Percentiles rank a stretch among this genome's conserved stretches.
These are phyloP conservation scores for Macrophomina phaseolina DNA, from an alignment of 2,329 filamentous ascomycete species.

Conservation along the genomic window DNA sequence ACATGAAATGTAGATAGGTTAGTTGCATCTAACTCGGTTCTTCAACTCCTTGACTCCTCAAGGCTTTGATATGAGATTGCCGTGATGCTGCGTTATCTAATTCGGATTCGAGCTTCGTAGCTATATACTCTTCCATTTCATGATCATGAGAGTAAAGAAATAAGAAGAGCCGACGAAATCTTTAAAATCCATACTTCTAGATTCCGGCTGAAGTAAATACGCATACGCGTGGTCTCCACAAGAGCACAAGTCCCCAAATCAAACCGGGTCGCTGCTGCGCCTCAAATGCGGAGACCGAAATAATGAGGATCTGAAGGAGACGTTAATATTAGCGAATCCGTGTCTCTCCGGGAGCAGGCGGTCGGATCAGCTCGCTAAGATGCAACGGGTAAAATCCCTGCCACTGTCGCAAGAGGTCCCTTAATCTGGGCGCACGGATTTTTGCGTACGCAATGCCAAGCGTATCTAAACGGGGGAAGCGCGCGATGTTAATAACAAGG, in stretches of 20 bases:
- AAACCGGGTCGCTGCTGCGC: not conserved
- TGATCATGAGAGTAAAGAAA: too few species aligned
- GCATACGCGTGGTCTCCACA: not conserved
- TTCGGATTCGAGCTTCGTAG: too few species aligned
- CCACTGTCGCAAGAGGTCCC: not conserved
- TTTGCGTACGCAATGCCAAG: slow-evolving; percentile 20
- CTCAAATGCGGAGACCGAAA: not conserved
- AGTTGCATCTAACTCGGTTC: too few species aligned
- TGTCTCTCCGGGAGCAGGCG: not conserved
- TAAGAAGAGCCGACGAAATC: too few species aligned
- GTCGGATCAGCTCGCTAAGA: slow-evolving; percentile 8
- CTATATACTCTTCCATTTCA: too few species aligned
- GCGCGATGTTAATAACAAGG: not conserved
- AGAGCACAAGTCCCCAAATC: not conserved
- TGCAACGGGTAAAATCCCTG: not conserved
- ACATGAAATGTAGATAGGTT: too few species aligned
- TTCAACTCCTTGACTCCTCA: too few species aligned
- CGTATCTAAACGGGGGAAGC: not conserved
- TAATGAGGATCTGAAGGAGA: not conserved
- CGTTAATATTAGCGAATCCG: not conserved
- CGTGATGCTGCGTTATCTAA: too few species aligned
- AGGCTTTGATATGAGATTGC: too few species aligned
- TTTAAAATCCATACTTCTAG: too few species aligned
- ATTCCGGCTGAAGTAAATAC: not conserved
- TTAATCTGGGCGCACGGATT: slow-evolving; percentile 21